A percentile compares a stretch with the other conserved stretches of the same genome.
Evolutionary conservation across 768 basidiomycete genomes (phyloP).

Genomic region (Boletus bicolor): DNA sequence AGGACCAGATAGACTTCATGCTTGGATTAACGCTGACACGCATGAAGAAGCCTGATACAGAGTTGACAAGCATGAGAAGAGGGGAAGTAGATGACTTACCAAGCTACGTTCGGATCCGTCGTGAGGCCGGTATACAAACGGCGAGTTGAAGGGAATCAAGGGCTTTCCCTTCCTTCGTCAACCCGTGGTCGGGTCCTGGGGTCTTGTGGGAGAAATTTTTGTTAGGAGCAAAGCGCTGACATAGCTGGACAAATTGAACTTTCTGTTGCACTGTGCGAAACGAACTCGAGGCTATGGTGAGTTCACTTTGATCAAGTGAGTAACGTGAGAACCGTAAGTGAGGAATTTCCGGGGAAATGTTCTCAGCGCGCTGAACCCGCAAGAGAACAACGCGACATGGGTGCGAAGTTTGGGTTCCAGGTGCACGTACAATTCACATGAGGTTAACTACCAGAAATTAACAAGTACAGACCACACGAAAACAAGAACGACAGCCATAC

Average conservation of each 20-base stretch:
- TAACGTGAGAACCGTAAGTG: background rate
- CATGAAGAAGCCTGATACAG: background rate
- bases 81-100: background rate
- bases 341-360: background rate
- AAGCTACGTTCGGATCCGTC: slow-evolving; percentile 2
- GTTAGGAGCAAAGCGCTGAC: background rate
- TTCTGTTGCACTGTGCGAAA: background rate
- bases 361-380: background rate
- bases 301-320: background rate
- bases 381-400: background rate
- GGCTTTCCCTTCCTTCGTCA: background rate
- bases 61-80: slow-evolving; percentile 7
- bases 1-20: background rate
- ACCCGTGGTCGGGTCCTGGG: background rate
- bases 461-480: background rate
- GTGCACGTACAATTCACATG: background rate
- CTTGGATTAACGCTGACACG: background rate
- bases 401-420: background rate
- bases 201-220: background rate
- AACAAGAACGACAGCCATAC: too few relatives aligned
- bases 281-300: background rate
- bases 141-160: background rate
- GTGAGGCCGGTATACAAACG: background rate
- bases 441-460: background rate
- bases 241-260: slow-evolving; percentile 6